phyloP scores from a whole-genome alignment of 148 eudicot genomes.

The Rheum nobile region DNA sequence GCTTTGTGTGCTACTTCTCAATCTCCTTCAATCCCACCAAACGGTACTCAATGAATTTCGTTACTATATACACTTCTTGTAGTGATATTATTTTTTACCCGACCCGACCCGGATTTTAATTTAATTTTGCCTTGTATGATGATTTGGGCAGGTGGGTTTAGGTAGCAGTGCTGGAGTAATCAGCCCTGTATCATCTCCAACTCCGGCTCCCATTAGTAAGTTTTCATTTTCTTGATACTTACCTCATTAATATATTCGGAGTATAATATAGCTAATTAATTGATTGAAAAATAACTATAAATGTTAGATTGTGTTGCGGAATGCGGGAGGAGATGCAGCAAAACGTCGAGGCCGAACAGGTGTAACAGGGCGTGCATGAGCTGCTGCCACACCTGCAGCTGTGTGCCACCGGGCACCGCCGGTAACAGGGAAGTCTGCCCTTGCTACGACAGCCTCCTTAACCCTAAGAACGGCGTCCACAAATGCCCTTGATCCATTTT shows the following conservation, averaged over 20 bases:
- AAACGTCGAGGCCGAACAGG: conserved; percentile 33
- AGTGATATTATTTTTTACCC: no score
- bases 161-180: background rate
- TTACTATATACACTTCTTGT: background rate
- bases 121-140: no score
- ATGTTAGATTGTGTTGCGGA: conserved; percentile 37
- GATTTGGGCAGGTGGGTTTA: background rate
- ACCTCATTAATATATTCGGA: no score
- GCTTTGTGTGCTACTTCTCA: background rate
- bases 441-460: conserved; percentile 41
- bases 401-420: conserved; percentile 55
- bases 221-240: no score
- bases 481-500: conserved; percentile 35
- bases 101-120: no score
- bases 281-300: background rate
- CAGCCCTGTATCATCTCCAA: background rate
- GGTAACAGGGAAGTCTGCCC: conserved; percentile 39
- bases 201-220: background rate
- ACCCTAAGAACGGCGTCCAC: conserved; percentile 24
- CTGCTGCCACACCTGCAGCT: conserved; percentile 44
- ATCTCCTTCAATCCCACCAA: background rate
- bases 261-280: background rate
- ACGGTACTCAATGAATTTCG: background rate
- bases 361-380: conserved; percentile 56
- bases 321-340: conserved; percentile 33